Evolutionary conservation across 2,329 filamentous ascomycete species (phyloP).

Genomic region (Uncinocarpus reesii): DNA sequence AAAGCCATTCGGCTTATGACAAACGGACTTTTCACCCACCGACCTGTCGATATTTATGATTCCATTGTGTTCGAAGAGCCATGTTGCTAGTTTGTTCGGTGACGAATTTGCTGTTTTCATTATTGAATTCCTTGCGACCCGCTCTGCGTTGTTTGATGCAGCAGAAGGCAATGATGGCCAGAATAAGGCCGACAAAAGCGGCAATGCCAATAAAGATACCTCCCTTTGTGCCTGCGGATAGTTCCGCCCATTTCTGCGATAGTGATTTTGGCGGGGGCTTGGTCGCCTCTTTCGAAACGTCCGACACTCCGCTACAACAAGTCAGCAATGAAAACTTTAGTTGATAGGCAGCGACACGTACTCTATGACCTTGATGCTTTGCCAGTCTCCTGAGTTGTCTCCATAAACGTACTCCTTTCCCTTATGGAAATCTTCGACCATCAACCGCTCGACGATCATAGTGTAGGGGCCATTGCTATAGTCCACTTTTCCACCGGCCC

Average conservation of each 20-base stretch:
- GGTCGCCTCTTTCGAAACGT: conserved; percentile 37
- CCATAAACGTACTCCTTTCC: conserved; percentile 55
- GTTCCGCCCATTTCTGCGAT: conserved; percentile 35
- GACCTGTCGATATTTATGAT: conserved; percentile 25
- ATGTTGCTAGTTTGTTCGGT: conserved; percentile 32
- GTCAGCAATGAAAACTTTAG: background rate
- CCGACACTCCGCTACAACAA: conserved; percentile 53
- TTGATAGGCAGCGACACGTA: conserved; percentile 21
- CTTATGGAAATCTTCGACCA: conserved; percentile 48
- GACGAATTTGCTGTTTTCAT: conserved; percentile 40
- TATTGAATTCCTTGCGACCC: conserved; percentile 40
- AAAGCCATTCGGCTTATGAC: background rate
- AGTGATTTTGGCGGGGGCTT: conserved; percentile 28
- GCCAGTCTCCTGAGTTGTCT: conserved; percentile 51
- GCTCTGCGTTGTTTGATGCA: conserved; percentile 42
- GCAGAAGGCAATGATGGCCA: conserved; percentile 36
- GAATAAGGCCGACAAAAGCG: conserved; percentile 24
- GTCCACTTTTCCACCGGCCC: conserved; percentile 18
- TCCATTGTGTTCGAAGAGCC: conserved; percentile 33
- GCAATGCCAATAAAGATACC: conserved; percentile 37
- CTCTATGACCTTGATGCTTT: conserved; percentile 54
- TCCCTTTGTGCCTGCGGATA: conserved; percentile 40
- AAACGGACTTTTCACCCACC: conserved; percentile 1
- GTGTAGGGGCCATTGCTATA: conserved; percentile 50
- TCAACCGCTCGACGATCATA: conserved; percentile 60